Base-by-base conservation (phyloP, 805 yeast genomes). In the Yamadazyma tumulicola region DNA sequence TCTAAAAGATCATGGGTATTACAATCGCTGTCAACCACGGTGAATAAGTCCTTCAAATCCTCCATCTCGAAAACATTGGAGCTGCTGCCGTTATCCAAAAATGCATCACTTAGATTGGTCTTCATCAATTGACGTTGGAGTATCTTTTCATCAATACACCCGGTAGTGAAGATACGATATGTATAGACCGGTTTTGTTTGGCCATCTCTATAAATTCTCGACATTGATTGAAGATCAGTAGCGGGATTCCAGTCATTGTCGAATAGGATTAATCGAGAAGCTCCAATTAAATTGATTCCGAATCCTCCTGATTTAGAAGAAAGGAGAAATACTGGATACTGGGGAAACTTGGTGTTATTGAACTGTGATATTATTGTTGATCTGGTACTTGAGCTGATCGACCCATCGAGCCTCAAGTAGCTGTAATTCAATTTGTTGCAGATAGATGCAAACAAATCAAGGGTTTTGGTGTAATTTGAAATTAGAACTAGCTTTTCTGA, bases 211-310 rank as follows among this genome's bases (percentile, higher is more conserved):
- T 91, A 96, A 5, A 93, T 80, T 43, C 98, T 65, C 1, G 97
- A 95, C 94, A 91, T 85, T 0, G 97, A 95, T 55, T 93, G 98
- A 21, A 84, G 56, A 52, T 93, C 98, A 9, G 81, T 72, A 0
- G 96, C 77, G 0, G 98, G 98, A 45, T 93, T 93, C 98, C 98
- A 93, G 52, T 93, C 97, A 44, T 93, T 86, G 54, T 93, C 98
- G 51, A 85, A 83, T 15, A 93, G 61, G 4, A 93, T 71, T 26
- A 93, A 61, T 18, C 97, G 62, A 0, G 95, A 85, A 0, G 95
- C 98, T 0, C 97, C 98, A 21, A 85, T 74, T 21, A 93, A 64
- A 51, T 93, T 93, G 26, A 93, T 65, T 0, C 98, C 98, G 40
- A 84, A 80, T 0, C 98, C 98, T 3, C 98, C 98, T 4, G 95